Base-by-base conservation (phyloP, 306 rosid species). In the Dalbergia cultrata region DNA sequence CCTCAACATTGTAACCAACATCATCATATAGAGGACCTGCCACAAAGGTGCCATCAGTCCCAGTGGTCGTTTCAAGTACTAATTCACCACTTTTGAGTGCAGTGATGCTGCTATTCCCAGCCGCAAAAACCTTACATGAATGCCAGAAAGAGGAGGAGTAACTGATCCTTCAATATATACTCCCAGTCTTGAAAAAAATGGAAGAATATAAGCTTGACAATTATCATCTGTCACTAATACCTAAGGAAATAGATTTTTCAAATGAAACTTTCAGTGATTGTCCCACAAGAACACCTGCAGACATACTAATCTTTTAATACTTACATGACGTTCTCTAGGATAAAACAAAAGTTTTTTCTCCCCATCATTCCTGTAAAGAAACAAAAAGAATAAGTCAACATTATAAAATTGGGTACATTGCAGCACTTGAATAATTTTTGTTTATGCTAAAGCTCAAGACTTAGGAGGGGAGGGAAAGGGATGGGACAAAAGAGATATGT, bases 11-110 rank as follows among this genome's bases (percentile, higher is more conserved):
- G 86, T 93, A 93, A 74, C 87, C 88, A 72, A 93, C 85, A 81
- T 95, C 99, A 73, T 96, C 90, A 74, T 92, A 92, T 63, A 96
- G 77, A 81, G 99, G 99, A 58, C 99, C 99, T 68, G 90, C 98
- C 80, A 87, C 85, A 83, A 74, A 93, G 73, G 86, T 71, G 71
- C 99, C 98, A 82, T 93, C 94, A 7, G 57, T 73, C n/a, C 70
- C 88, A n/a, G 98, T 93, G 52, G 90, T 66, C 54, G 97, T 96
- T 85, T 92, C 93, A 82, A 89, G 90, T 57, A 93, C 94, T 74
- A 89, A 74, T 65, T 90, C 89, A 60, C 98, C 97, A n/a, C 85
- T 86, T 83, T 88, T 90, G 52, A 88, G 86, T 59, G 85, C 84
- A 74, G 93, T 89, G 82, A 86, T 60, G 70, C 78, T 80, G 88